These are phyloP conservation scores for Trametes elegans DNA, from an alignment of 768 basidiomycete genomes.

Conservation along the genomic window DNA sequence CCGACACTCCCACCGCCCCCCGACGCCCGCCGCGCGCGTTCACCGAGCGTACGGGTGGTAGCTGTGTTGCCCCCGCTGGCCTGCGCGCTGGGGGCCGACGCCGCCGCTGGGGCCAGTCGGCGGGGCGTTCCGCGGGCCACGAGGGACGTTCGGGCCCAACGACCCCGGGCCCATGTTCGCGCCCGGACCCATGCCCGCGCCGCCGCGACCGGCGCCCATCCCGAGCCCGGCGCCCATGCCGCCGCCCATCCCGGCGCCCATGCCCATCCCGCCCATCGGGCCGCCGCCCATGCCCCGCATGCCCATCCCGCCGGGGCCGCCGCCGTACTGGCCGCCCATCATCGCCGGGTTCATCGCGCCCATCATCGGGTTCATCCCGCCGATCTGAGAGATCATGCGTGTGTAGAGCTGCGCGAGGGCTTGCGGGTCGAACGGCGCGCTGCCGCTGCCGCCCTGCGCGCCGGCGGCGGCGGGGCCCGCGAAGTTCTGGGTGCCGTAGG, in stretches of 20 bases:
- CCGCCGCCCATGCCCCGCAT: constrained; percentile 42
- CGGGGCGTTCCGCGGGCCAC: constrained; percentile 63
- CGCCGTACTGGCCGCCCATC: constrained; percentile 45
- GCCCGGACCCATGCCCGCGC: constrained; percentile 21
- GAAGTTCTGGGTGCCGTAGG: constrained; percentile 34
- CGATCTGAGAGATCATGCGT: constrained; percentile 89
- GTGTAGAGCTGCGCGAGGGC: constrained; percentile 92
- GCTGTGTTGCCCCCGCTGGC: constrained; percentile 72
- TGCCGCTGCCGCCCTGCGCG: constrained; percentile 19
- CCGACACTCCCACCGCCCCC: not conserved
- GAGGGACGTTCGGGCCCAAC: constrained; percentile 39
- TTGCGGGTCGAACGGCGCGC: constrained; percentile 80
- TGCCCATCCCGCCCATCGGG: constrained; percentile 39
- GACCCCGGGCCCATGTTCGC: constrained; percentile 20
- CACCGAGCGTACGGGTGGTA: constrained; percentile 84
- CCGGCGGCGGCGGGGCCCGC: constrained; percentile 20
- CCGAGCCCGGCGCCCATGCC: constrained; percentile 35
- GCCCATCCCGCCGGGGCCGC: constrained; percentile 26
- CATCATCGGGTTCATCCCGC: constrained; percentile 50
- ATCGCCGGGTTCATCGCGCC: constrained; percentile 38
- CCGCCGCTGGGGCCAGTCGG: constrained; percentile 41
- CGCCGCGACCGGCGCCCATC: constrained; percentile 35
- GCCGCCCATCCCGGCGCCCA: constrained; percentile 28
- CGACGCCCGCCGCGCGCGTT: not conserved
- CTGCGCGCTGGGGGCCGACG: constrained; percentile 65